Conservation (phyloP, 1,139 yeast species). For the Diutina catenulata region DNA sequence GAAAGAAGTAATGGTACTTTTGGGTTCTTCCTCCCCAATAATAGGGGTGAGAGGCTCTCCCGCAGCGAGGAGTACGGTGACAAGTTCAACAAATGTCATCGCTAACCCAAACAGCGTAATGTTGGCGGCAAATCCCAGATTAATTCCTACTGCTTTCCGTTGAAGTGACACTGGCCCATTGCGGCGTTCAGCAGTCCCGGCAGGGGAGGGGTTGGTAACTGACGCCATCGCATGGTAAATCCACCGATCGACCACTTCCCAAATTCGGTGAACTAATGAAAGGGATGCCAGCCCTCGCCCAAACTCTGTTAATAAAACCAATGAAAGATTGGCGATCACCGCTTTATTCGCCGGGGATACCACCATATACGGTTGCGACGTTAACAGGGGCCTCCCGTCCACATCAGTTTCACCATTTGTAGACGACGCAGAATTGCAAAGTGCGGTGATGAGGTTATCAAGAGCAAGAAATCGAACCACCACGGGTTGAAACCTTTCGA, state of each 20-base stretch:
- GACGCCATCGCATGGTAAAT: constrained; percentile 31
- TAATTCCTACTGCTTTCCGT: background rate
- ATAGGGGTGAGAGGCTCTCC: too few relatives aligned
- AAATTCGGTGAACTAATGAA: constrained; percentile 36
- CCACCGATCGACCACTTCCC: constrained; percentile 72
- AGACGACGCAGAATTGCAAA: background rate
- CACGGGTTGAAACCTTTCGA: constrained; percentile 24
- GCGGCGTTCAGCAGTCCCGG: background rate
- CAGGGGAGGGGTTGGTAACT: background rate
- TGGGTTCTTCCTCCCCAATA: background rate
- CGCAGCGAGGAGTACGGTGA: too few relatives aligned
- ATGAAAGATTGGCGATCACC: constrained; percentile 22
- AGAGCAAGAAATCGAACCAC: constrained; percentile 27
- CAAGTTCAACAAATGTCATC: background rate
- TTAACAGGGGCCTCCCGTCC: background rate
- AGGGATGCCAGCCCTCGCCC: constrained; percentile 27
- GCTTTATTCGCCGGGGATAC: constrained; percentile 19
- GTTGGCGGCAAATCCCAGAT: constrained; percentile 2
- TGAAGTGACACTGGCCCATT: background rate
- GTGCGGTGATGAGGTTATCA: constrained; percentile 23
- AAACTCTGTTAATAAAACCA: constrained; percentile 34
- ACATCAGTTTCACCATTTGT: too few relatives aligned
- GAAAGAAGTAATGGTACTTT: background rate
- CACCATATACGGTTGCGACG: background rate
- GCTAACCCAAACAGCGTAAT: background rate